A percentile compares a stretch with the other conserved stretches of the same genome.
These are phyloP conservation scores for Lepidium sativum DNA, from an alignment of 345 rosid species.

Conservation along the genomic window DNA sequence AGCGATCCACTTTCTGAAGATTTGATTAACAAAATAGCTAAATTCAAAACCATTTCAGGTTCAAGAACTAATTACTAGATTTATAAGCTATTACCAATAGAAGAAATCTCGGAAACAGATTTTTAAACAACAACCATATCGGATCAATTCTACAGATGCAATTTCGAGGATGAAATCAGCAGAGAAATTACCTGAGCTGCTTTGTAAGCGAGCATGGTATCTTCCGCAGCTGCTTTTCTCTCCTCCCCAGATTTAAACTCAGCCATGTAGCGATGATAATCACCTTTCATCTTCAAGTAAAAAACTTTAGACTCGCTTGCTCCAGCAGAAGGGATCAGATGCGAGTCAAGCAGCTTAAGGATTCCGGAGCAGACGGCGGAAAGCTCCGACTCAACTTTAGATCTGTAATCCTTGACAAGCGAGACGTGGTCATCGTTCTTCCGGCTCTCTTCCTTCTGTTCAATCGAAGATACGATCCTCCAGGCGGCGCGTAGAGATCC, in stretches of 20 bases:
- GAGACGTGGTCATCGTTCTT: conserved; percentile 90
- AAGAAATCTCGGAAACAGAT: not conserved
- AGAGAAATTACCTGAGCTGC: conserved; percentile 63
- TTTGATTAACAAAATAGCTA: not conserved
- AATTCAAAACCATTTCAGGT: not conserved
- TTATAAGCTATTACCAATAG: not conserved
- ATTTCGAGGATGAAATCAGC: not conserved
- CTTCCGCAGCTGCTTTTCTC: conserved; percentile 89
- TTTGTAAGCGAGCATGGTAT: conserved; percentile 87
- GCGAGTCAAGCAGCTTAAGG: conserved; percentile 47
- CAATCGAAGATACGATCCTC: conserved; percentile 92
- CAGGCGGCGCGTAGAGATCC: conserved; percentile 97
- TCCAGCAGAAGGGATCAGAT: conserved; percentile 71
- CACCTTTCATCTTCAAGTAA: conserved; percentile 96
- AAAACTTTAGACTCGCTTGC: conserved; percentile 82
- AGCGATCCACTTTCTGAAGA: not conserved
- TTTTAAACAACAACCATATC: not conserved
- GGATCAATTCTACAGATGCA: not conserved
- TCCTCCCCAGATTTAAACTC: conserved; percentile 87
- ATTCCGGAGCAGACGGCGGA: conserved; percentile 72
- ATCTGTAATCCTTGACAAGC: conserved; percentile 91
- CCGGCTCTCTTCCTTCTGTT: conserved; percentile 89
- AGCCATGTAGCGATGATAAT: conserved; percentile 86
- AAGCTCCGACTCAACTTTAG: conserved; percentile 81
- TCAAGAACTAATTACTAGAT: conserved; percentile 4